Percentiles rank a stretch among this genome's conserved stretches.
Evolutionary conservation across 495 filamentous ascomycete species (phyloP).

Genomic region (Cenococcum geophilum): DNA sequence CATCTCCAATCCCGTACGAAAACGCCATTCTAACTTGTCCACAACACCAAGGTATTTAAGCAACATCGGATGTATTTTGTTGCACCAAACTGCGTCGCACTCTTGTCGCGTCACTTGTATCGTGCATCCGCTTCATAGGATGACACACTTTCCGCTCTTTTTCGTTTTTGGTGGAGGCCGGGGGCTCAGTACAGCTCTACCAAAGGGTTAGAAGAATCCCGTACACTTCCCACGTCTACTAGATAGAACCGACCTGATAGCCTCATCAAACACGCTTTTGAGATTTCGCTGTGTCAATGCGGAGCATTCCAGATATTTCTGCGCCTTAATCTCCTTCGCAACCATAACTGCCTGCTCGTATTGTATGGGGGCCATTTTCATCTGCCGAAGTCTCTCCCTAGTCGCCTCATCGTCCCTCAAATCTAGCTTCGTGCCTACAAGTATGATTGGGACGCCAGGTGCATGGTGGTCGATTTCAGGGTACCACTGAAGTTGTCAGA

Average conservation of each 20-base stretch:
- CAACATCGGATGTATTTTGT: constrained; percentile 2
- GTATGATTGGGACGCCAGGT: constrained; percentile 89
- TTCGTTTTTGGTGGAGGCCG: constrained; percentile 57
- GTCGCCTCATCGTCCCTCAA: constrained; percentile 85
- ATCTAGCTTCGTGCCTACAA: constrained; percentile 97
- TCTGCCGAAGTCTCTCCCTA: constrained; percentile 65
- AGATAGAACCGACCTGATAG: constrained; percentile 64
- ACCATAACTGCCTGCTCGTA: constrained; percentile 81
- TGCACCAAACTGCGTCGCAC: constrained; percentile 16
- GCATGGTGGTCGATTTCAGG: constrained; percentile 97
- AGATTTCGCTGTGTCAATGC: constrained; percentile 90
- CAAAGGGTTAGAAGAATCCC: constrained; percentile 11
- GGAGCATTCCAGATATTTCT: constrained; percentile 98
- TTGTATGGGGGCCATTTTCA: constrained; percentile 85
- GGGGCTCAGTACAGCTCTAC: constrained; percentile 77
- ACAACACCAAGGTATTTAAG: constrained; percentile 21
- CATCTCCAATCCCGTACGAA: neutral
- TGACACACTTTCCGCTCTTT: constrained; percentile 63
- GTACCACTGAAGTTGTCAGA: constrained; percentile 61
- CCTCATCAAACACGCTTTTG: constrained; percentile 97
- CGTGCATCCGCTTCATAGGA: constrained; percentile 52
- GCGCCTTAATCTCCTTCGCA: constrained; percentile 85
- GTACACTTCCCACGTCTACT: neutral
- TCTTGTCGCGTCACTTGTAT: neutral
- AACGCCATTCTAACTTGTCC: constrained; percentile 6